Base-by-base conservation (phyloP, 169 alveolate genomes). In the Plasmodium fragile region DNA sequence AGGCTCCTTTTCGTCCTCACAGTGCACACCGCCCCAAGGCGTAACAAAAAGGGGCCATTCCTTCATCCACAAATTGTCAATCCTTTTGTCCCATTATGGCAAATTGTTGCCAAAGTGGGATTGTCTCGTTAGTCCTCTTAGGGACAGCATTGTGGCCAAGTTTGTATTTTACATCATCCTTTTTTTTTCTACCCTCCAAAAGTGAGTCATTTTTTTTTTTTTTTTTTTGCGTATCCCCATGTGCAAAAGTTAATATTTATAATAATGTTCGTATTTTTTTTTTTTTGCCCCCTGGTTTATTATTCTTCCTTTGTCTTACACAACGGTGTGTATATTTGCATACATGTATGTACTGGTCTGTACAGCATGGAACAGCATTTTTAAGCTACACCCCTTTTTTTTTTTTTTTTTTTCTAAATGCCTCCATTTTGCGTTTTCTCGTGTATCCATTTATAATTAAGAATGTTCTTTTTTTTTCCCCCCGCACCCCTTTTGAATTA, bases 261-360 rank as follows among this genome's bases (percentile, higher is more conserved):
- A 16, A 49, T 49, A 49, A 49, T 22, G 22, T 65, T 65, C 75
- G 30, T 65, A 25, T 65, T 59, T 18, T 59, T 59, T 22, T n/a
- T 65, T 55, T 55, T 55, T 55, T 55, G 6, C 75, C 75, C 2
- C 75, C 36, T 65, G 30, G 75, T 65, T 65, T 65, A 65, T 65
- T 65, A 65, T 22, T n/a, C 13, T 25, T 10, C 55, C 55, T 11
- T 49, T 49, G 41, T 70, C 36, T 0, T 70, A n/a, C 41, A 7
- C 41, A 70, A n/a, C n/a, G 36, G 41, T 73, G 55, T 73, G 82
- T 73, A 43, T 73, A 10, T 73, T n/a, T 73, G 53, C 82, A 73
- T 32, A 43, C 53, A 32, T 43, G 34, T 43, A n/a, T 73, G 82
- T 39, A 73, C 82, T 25, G 36, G 75, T 7, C 75, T 28, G 36